These are phyloP conservation scores for Pythium volutum DNA, from an alignment of 352 stramenopile genomes.

Conservation along the genomic window DNA sequence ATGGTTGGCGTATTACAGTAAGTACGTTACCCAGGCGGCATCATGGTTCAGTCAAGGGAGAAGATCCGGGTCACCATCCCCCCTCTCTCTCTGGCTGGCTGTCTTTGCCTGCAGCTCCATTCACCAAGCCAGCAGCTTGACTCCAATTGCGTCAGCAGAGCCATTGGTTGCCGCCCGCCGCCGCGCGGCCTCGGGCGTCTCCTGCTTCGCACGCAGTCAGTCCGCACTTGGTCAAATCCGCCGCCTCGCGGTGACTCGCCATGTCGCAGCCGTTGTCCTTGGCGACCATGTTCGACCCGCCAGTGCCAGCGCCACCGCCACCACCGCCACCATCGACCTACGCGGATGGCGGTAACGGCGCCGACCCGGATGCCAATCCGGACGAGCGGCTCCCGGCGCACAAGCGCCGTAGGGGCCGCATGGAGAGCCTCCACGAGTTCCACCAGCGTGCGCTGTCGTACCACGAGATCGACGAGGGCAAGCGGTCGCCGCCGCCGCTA, in stretches of 20 bases:
- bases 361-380: neutral
- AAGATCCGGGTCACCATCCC: constrained; percentile 5
- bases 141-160: neutral
- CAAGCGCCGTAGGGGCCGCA: constrained; percentile 65
- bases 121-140: neutral
- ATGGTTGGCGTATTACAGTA: neutral
- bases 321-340: too few relatives aligned
- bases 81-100: neutral
- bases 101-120: neutral
- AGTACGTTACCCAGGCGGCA: neutral
- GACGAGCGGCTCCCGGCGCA: constrained; percentile 57
- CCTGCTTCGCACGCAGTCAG: neutral
- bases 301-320: too few relatives aligned
- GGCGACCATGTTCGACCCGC: constrained; percentile 12
- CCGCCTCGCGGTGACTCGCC: too few relatives aligned
- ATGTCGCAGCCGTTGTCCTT: neutral
- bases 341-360: neutral
- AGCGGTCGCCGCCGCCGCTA: constrained; percentile 17
- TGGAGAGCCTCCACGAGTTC: constrained; percentile 80
- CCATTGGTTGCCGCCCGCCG: neutral
- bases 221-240: neutral
- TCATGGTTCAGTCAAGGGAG: neutral
- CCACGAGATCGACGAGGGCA: constrained; percentile 20
- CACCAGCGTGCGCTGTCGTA: constrained; percentile 74
- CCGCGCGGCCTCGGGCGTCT: neutral